Evolutionary conservation across 164 flowering plant genomes (phyloP).

Genomic region (Macadamia tetraphylla): DNA sequence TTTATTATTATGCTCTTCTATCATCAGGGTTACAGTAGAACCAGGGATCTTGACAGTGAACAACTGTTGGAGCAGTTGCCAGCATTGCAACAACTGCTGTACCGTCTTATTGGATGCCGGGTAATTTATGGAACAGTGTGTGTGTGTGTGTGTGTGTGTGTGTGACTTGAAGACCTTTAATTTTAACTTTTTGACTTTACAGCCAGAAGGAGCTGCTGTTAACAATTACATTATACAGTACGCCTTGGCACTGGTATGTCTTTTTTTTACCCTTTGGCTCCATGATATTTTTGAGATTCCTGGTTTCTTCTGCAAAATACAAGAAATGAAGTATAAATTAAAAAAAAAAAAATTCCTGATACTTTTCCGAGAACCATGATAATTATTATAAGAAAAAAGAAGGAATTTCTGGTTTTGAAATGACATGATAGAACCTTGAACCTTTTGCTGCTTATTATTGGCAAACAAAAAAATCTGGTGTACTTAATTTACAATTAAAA

Average conservation of each 20-base stretch:
- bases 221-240: slow-evolving; percentile 82
- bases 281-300: no score
- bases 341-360: no score
- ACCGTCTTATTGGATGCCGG: slow-evolving; percentile 96
- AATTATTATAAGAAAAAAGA: no score
- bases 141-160: not conserved
- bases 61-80: slow-evolving; percentile 92
- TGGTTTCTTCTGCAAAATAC: no score
- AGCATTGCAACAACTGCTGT: slow-evolving; percentile 80
- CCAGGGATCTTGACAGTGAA: slow-evolving; percentile 81
- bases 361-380: no score
- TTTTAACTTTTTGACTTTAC: slow-evolving; percentile 21
- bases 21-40: slow-evolving; percentile 81
- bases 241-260: slow-evolving; percentile 89
- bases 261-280: not conserved
- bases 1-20: not conserved
- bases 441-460: no score
- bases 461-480: no score
- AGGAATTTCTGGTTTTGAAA: no score
- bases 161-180: not conserved
- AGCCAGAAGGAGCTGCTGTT: slow-evolving; percentile 98
- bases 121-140: slow-evolving; percentile 29
- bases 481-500: no score
- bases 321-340: no score
- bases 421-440: no score